These are phyloP conservation scores for Populus ilicifolia DNA, from an alignment of 345 rosid species.

Conservation along the genomic window DNA sequence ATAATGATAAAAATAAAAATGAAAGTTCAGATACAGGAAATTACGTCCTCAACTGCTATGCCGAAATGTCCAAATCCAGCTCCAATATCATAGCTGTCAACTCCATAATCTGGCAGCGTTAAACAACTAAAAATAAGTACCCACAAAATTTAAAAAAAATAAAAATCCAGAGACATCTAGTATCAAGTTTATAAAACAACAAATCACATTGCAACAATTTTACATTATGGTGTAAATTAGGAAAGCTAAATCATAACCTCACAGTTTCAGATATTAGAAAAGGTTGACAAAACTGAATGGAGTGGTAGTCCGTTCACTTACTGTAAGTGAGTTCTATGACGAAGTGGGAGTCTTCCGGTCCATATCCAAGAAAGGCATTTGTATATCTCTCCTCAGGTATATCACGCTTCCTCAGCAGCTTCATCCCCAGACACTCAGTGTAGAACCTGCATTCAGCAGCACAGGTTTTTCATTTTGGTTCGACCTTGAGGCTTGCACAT, in stretches of 20 bases:
- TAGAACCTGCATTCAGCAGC: slow-evolving; percentile 54
- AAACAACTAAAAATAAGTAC: slow-evolving; percentile 2
- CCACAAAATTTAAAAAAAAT: background rate
- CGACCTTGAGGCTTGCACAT: background rate
- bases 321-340: slow-evolving; percentile 92
- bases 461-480: background rate
- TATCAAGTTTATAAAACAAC: background rate
- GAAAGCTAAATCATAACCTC: background rate
- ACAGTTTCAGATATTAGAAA: background rate
- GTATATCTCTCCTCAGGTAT: slow-evolving; percentile 96
- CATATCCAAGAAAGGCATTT: slow-evolving; percentile 97
- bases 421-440: slow-evolving; percentile 97
- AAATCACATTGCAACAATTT: background rate
- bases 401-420: slow-evolving; percentile 90
- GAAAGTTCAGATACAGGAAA: background rate
- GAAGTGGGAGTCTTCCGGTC: slow-evolving; percentile 94
- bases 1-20: background rate
- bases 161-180: background rate
- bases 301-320: slow-evolving; percentile 28
- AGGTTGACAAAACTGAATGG: background rate
- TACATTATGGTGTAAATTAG: background rate
- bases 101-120: slow-evolving; percentile 73
- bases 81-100: slow-evolving; percentile 86
- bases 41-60: slow-evolving; percentile 91
- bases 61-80: slow-evolving; percentile 96